Base-by-base conservation (phyloP, 257 asterid species). In the Nicotiana undulata region DNA sequence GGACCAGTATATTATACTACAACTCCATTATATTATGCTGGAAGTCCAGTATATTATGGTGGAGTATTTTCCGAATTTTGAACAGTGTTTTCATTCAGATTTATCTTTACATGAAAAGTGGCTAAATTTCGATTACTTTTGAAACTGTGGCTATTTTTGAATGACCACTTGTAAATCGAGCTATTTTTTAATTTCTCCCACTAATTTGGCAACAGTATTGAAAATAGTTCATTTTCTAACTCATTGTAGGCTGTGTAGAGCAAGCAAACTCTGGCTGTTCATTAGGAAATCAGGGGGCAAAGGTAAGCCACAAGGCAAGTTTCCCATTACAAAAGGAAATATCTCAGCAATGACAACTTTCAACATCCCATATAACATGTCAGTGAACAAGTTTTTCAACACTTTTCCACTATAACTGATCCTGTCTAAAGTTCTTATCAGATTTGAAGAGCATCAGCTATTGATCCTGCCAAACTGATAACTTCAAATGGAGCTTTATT, bases 381-480 rank as follows among this genome's bases (percentile, higher is more conserved):
- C 40, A 72, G 16, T 7, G 60, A 72, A 72, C 44, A 22, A 46
- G 4, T 15, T 49, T 72, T 12, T 5, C 20, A 46, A 72, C 77
- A 12, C 12, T 6, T 4, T 0, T 68, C 5, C 59, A 46, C 15
- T 49, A 15, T 49, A 13, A 24, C 44, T 74, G 44, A 74, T 49
- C 9, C 40, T n/a, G 12, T 51, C 16, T 16, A 31, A 55, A 28
- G 20, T 75, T 44, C 51, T 91, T n/a, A n/a, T n/a, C 86, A 95
- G 83, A 87, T 95, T 79, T 95, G 99, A 70, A 95, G 99, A 63
- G 97, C 96, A 79, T 92, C 95, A 32, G 99, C 94, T 56, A 95
- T 95, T 4, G 99, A 95, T 78, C 93, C 93, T 0, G 99, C 99
- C 58, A 95, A 98, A 79, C 97, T 92, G 83, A 93, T 60, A 80